Base-by-base conservation (phyloP, 164 flowering plant species). In the Vitis rotundifolia region DNA sequence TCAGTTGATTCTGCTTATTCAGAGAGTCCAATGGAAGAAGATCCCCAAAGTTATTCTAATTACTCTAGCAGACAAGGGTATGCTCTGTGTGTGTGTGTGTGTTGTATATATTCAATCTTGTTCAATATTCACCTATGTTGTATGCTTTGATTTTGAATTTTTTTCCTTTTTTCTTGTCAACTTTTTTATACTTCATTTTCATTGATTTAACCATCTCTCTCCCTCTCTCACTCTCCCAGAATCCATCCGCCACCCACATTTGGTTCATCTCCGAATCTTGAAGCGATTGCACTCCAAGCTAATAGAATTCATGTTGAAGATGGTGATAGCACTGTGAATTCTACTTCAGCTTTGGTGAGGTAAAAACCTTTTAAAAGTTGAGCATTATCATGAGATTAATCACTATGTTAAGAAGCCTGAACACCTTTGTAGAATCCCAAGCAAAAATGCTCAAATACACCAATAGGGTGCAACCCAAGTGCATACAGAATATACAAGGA, bases 231-330 rank as follows among this genome's bases (percentile, higher is more conserved):
- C 53, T 12, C 8, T 63, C 18, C n/a, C 75, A 80, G 86, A 19
- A 60, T 69, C 50, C 86, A 80, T 76, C 76, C 83, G 28, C 83
- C 86, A 2, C 86, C 86, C n/a, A 80, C 84, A 15, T 83, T 83
- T 71, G 84, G 86, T 68, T 83, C 85, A 56, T 75, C 83, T 7
- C 71, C 78, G 5, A 83, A 80, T 80, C 75, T 80, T 67, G 86
- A 83, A 68, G 82, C 63, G n/a, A 52, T 80, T 49, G 73, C 81
- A 54, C 61, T 68, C 26, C 83, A 78, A 49, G 77, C 73, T 3
- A 64, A 68, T 63, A 69, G 58, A 71, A 19, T 60, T 69, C 48
- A 13, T 22, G 51, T 49, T 75, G 81, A 78, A 54, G 76, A 71
- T 65, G 77, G 72, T 18, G 77, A 72, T 31, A 64, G 73, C 68